Evolutionary conservation across 2,329 filamentous ascomycete genomes (phyloP), one percentile per base, ranked within the genome.

Genomic region (Colletotrichum karsti): DNA sequence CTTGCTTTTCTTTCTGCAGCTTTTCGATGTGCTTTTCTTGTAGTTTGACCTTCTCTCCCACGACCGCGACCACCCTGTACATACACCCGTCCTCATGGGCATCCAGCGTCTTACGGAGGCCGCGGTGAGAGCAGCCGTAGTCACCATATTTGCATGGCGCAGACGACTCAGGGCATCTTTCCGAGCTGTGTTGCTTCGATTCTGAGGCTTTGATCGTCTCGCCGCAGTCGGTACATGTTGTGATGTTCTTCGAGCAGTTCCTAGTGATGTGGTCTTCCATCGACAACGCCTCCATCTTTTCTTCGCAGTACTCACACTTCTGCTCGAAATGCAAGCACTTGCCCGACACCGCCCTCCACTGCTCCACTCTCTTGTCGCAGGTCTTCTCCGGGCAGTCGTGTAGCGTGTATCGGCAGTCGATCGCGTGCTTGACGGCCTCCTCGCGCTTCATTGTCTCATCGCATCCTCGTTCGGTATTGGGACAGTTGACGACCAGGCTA

Each of bases 401-500:
- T 33, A 84, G 78, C 5, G 84, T 85, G 72, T 86, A 89, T 1
- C 81, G 81, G 73, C 90, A 92, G 54, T 89, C 82, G 7, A 83
- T 82, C 42, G 89, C 82, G 73, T 92, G 90, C 26, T 82, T 81
- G 71, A 86, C 82, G 8, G 91, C 81, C 26, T 84, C 80, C 44
- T 88, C 87, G 8, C 90, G 83, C 6, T 85, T 80, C 51, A 88
- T 77, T 9, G 84, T 78, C 41, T 82, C 77, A 39, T 78, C 75
- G 74, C 90, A 92, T 8, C 87, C 87, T 37, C 80, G 76, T 13
- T 75, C 74, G 3, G 78, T 74, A 70, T 89, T 87, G 2, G 89
- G 88, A 62, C 90, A 92, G 65, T 84, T 83, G 54, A 90, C 90
- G 26, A 82, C 77, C 10, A 92, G 81, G 65, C 81, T 85, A 70